Evolutionary conservation across 257 asterid genomes (phyloP), one percentile per base, ranked within the genome.

Genomic region (Eucommia ulmoides): DNA sequence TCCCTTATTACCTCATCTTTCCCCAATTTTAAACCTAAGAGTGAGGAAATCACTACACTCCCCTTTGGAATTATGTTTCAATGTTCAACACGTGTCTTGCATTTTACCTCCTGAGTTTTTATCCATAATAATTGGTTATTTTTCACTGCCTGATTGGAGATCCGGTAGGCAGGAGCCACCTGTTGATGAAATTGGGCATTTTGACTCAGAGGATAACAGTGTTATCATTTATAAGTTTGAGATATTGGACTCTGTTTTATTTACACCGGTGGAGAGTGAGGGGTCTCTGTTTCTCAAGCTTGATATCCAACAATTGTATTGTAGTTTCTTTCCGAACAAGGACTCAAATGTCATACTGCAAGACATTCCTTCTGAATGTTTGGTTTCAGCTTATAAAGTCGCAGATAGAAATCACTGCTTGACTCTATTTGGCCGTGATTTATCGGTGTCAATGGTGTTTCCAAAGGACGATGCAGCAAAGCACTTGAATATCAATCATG

Each of bases 31-130:
- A 17, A 80, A 80, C 64, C 48, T 89, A 17, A 74, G 76, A 22
- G 57, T 76, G 68, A 76, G 71, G 76, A 89, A 71, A 48, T 69
- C 75, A 20, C 53, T 18, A 23, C 66, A 68, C 45, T 78, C 84
- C 20, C 71, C 18, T 45, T 52, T 67, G 60, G 68, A 70, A 56
- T 20, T 80, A 66, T 60, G 71, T 65, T 78, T 89, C 55, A 42
- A 78, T 59, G 48, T 83, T 69, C 82, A 72, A 65, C 80, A 80
- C 22, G 91, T 82, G 65, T 80, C 89, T 56, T 85, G 94, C 76
- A 73, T 74, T 62, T 59, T 89, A 66, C 77, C 74, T 23, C 88
- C 94, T 19, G 98, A 85, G 49, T 73, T 78, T 68, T 74, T 89
- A 45, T 76, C 96, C 20, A 53, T 77, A 59, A 45, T 89, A 42